Conservation (phyloP, 768 basidiomycete genomes). For the Coprinellus micaceus region DNA sequence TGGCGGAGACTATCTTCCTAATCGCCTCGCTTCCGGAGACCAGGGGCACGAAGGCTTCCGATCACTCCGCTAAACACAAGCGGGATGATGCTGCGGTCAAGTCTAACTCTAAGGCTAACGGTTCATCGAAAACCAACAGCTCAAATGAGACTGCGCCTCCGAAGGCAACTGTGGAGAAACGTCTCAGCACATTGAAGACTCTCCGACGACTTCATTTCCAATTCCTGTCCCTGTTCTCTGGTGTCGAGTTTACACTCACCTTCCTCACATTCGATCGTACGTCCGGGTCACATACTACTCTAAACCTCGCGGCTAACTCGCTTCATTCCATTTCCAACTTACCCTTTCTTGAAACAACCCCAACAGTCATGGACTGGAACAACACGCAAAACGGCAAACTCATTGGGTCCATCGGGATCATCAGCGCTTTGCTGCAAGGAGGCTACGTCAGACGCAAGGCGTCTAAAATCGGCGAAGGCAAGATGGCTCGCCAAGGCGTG, state of each 20-base stretch:
- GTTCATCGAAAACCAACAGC: slow-evolving; percentile 24
- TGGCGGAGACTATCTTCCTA: slow-evolving; percentile 79
- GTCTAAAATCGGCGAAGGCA: slow-evolving; percentile 70
- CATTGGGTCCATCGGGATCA: slow-evolving; percentile 83
- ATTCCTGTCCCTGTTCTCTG: slow-evolving; percentile 89
- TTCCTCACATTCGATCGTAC: slow-evolving; percentile 89
- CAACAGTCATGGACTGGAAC: slow-evolving; percentile 84
- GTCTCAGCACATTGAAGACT: slow-evolving; percentile 52
- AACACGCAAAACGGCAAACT: slow-evolving; percentile 85
- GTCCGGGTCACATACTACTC: slow-evolving; percentile 26
- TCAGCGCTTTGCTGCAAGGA: slow-evolving; percentile 88
- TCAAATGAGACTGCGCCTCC: not conserved
- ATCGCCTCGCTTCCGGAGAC: slow-evolving; percentile 82
- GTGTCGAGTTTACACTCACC: slow-evolving; percentile 93
- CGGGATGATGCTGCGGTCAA: slow-evolving; percentile 8
- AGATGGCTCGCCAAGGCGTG: slow-evolving; percentile 81
- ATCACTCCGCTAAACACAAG: slow-evolving; percentile 12
- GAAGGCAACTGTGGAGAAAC: slow-evolving; percentile 37
- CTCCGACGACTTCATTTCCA: slow-evolving; percentile 74
- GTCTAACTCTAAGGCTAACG: slow-evolving; percentile 13
- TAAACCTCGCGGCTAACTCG: not conserved
- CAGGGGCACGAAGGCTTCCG: slow-evolving; percentile 28
- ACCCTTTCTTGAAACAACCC: too few species aligned
- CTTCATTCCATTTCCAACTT: not conserved
- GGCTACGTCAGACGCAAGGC: slow-evolving; percentile 87